Evolutionary conservation across 2,329 filamentous ascomycete species (phyloP), one percentile per base, ranked within the genome.

Genomic region (Alternaria sp.): DNA sequence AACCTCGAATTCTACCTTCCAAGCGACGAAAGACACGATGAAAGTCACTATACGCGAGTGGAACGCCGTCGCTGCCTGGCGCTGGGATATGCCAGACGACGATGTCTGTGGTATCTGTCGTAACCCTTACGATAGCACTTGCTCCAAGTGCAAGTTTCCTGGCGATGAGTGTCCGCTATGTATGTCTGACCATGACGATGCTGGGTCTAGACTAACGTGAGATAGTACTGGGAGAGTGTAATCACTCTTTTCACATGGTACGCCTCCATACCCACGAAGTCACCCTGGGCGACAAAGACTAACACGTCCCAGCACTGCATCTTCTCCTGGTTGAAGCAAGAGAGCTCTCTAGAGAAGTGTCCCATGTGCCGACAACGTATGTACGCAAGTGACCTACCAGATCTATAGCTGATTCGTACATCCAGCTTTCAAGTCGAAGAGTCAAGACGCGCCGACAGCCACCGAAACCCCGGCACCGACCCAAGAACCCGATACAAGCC

Each of bases 91-190:
- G 75, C 93, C 95, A 23, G 93, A 97, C 74, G 95, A 97, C 82
- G 95, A 99, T 79, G 94, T 98, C 67, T 99, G 96, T 74, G 96
- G 96, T 74, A 99, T 99, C 83, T 99, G 96, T 82, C 95, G 97
- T 78, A 94, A 97, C 66, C 92, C 97, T 75, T 99, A 98, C 78
- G 96, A 99, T 79, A 95, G 94, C 63, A 98, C 96, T 25, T 99
- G 96, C 84, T 94, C 96, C 50, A 96, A 93, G 59, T 99, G 96
- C 89, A 97, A 96, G 86, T 98, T 93, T 77, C 96, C 96, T 13
- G 96, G 96, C 61, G 96, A 99, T 75, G 94, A 97, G 78, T 99
- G 96, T 82, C 92, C 92, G 62, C 86, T 99, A 63, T 86, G 95
- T 97, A 83, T 80, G 90, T 84, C 30, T 64, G n/a, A 21, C 46